These are phyloP conservation scores for Erodium trifolium DNA, from an alignment of 441 rosid genomes.

Conservation along the genomic window DNA sequence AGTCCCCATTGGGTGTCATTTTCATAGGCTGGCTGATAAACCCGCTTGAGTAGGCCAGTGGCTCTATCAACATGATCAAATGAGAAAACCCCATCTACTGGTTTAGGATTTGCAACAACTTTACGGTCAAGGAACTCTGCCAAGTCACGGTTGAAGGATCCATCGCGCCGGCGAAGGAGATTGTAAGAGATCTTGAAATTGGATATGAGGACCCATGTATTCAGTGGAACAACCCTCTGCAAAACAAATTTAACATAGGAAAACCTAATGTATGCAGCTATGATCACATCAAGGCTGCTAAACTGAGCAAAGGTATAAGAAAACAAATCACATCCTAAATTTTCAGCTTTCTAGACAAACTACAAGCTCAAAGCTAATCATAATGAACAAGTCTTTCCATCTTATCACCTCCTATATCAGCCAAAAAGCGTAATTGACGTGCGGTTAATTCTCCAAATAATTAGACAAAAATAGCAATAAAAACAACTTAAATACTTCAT, in stretches of 20 bases:
- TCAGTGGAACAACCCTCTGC: constrained; percentile 64
- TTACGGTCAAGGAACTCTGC: constrained; percentile 66
- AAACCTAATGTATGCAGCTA: background rate
- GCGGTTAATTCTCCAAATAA: background rate
- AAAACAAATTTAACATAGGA: constrained; percentile 10
- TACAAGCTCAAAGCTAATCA: background rate
- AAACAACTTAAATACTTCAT: no score
- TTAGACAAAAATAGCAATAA: background rate
- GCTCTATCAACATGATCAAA: constrained; percentile 48
- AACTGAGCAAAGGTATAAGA: background rate
- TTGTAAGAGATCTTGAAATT: constrained; percentile 33
- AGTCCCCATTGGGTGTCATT: constrained; percentile 30
- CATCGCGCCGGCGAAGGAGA: constrained; percentile 19
- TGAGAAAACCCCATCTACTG: constrained; percentile 51
- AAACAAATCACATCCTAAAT: background rate
- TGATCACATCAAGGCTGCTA: background rate
- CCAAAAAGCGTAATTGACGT: no score
- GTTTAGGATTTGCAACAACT: constrained; percentile 43
- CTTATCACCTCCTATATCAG: background rate
- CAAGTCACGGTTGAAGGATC: constrained; percentile 55
- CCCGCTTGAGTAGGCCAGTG: constrained; percentile 33
- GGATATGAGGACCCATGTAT: constrained; percentile 65
- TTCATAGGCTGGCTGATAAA: constrained; percentile 36
- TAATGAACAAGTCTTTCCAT: background rate
- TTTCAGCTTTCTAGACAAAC: background rate